Percentiles rank a stretch among this genome's conserved stretches.
Evolutionary conservation across 805 yeast genomes (phyloP).

Genomic region (Wickerhamiella dianesei): DNA sequence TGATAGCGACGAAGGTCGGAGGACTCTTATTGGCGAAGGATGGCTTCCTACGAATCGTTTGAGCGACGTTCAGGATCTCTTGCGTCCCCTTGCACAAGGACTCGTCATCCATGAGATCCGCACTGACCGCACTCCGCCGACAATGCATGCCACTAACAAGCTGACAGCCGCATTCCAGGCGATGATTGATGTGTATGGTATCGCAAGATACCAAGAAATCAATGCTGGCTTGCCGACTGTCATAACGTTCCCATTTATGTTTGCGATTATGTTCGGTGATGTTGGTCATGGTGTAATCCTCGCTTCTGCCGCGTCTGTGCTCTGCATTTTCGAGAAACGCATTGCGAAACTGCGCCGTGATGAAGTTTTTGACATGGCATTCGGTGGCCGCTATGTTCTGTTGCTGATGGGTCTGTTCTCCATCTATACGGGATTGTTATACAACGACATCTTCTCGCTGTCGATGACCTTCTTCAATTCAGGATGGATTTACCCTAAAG

Average conservation of each 20-base stretch:
- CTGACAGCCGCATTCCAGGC: slow-evolving; percentile 85
- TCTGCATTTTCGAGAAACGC: slow-evolving; percentile 60
- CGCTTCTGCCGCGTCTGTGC: slow-evolving; percentile 50
- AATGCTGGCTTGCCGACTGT: slow-evolving; percentile 92
- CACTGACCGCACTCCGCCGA: slow-evolving; percentile 83
- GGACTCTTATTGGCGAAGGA: slow-evolving; percentile 88
- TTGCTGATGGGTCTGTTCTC: slow-evolving; percentile 92
- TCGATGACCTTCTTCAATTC: slow-evolving; percentile 76
- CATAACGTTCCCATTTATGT: slow-evolving; percentile 95
- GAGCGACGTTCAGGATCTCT: slow-evolving; percentile 41
- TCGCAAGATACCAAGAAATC: slow-evolving; percentile 84
- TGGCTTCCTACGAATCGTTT: slow-evolving; percentile 82
- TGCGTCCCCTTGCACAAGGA: slow-evolving; percentile 41
- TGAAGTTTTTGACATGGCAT: slow-evolving; percentile 95
- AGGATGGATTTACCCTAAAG: slow-evolving; percentile 83
- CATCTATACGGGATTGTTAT: slow-evolving; percentile 84
- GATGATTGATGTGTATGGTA: slow-evolving; percentile 91
- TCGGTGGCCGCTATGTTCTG: slow-evolving; percentile 77
- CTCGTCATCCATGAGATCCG: slow-evolving; percentile 42
- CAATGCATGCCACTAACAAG: slow-evolving; percentile 81
- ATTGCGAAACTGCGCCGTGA: slow-evolving; percentile 59
- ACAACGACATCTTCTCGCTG: slow-evolving; percentile 86
- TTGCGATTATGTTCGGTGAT: slow-evolving; percentile 98
- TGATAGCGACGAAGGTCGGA: slow-evolving; percentile 67
- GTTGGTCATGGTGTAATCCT: slow-evolving; percentile 87